Percentiles rank a stretch among this genome's conserved stretches.
phyloP scores from a whole-genome alignment of 2,329 filamentous ascomycete genomes.

The Colletotrichum eleusines region DNA sequence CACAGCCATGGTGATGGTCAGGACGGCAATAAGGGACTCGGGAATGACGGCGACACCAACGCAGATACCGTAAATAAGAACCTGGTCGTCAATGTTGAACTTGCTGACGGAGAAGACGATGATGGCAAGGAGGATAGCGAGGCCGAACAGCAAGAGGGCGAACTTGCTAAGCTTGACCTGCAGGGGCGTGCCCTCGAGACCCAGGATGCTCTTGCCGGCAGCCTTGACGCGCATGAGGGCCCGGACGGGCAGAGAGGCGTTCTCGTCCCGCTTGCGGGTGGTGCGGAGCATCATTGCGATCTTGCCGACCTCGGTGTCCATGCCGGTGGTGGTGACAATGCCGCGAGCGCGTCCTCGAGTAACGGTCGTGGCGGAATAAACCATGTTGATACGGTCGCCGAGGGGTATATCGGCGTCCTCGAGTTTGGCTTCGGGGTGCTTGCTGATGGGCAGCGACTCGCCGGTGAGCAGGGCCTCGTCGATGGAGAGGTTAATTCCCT shows the following conservation, averaged over 20 bases:
- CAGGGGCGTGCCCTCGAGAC: slow-evolving; percentile 81
- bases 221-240: slow-evolving; percentile 60
- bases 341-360: slow-evolving; percentile 77
- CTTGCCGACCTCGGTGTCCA: slow-evolving; percentile 80
- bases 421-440: slow-evolving; percentile 70
- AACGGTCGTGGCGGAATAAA: slow-evolving; percentile 78
- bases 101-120: slow-evolving; percentile 72
- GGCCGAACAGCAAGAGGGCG: slow-evolving; percentile 81
- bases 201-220: slow-evolving; percentile 66
- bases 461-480: slow-evolving; percentile 82
- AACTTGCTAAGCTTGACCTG: slow-evolving; percentile 89
- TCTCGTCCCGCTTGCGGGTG: slow-evolving; percentile 63
- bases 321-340: slow-evolving; percentile 77
- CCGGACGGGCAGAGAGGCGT: slow-evolving; percentile 50
- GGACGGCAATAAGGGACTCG: slow-evolving; percentile 75
- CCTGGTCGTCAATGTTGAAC: slow-evolving; percentile 66
- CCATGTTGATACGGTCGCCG: slow-evolving; percentile 78
- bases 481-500: slow-evolving; percentile 79
- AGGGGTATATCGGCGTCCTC: slow-evolving; percentile 67
- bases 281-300: slow-evolving; percentile 79
- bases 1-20: slow-evolving; percentile 78
- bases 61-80: slow-evolving; percentile 71
- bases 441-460: slow-evolving; percentile 77
- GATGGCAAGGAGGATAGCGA: slow-evolving; percentile 72
- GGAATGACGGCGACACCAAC: slow-evolving; percentile 74